Evolutionary conservation across 306 rosid species (phyloP).

Genomic region (Cucurbita maxima): DNA sequence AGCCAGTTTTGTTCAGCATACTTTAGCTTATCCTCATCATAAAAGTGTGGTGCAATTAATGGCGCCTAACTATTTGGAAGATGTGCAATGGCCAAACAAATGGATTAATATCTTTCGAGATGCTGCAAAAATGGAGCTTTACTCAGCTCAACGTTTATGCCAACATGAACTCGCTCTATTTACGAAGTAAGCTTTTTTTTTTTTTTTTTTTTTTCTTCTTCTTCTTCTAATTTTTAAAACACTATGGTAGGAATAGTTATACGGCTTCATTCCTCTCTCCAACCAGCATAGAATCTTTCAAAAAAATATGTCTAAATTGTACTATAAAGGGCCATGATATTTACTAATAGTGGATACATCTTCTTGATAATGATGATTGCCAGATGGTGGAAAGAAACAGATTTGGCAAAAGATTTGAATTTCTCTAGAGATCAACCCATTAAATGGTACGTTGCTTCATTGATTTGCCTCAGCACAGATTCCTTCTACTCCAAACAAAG

Average conservation of each 20-base stretch:
- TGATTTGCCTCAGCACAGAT: conserved; percentile 32
- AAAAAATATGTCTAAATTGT: too few species aligned
- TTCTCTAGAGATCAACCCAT: conserved; percentile 51
- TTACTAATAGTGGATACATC: background rate
- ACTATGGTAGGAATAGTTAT: too few species aligned
- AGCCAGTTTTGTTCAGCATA: conserved; percentile 10
- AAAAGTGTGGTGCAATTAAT: conserved; percentile 36
- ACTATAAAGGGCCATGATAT: too few species aligned
- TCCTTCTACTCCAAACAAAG: conserved; percentile 37
- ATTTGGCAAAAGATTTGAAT: conserved; percentile 29
- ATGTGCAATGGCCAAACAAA: conserved; percentile 8
- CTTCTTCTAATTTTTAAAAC: too few species aligned
- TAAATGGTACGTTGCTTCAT: conserved; percentile 54
- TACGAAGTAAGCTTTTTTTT: conserved; percentile 15
- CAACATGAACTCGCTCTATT: conserved; percentile 30
- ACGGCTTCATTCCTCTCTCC: too few species aligned
- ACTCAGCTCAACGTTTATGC: conserved; percentile 12
- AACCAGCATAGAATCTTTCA: too few species aligned
- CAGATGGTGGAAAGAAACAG: conserved; percentile 59
- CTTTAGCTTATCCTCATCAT: conserved; percentile 40
- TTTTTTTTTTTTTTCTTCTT: too few species aligned
- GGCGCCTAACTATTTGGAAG: conserved; percentile 14
- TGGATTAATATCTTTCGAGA: conserved; percentile 28
- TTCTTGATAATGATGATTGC: background rate
- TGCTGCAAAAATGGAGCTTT: conserved; percentile 31